Evolutionary conservation across 495 filamentous ascomycete genomes (phyloP).

Genomic region (Tuber brumale): DNA sequence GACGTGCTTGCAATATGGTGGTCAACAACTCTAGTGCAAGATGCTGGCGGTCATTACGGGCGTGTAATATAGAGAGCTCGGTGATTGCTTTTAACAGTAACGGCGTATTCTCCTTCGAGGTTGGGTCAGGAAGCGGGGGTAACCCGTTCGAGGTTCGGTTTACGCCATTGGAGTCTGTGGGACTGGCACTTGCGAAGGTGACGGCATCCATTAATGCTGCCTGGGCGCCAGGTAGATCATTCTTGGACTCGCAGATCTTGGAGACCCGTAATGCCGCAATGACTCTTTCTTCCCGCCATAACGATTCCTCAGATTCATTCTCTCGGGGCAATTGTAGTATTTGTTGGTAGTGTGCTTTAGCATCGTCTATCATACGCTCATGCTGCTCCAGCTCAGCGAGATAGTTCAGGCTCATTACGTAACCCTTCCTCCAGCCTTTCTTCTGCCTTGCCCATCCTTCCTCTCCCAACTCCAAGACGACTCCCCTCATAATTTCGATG

Average conservation of each 20-base stretch:
- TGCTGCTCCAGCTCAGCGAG: slow-evolving; percentile 23
- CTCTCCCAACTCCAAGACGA: slow-evolving; percentile 11
- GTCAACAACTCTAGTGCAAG: slow-evolving; percentile 77
- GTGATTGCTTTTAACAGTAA: slow-evolving; percentile 72
- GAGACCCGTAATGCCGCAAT: slow-evolving; percentile 21
- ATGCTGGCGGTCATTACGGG: slow-evolving; percentile 55
- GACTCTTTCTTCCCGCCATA: slow-evolving; percentile 9
- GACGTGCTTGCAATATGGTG: slow-evolving; percentile 70
- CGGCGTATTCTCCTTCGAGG: slow-evolving; percentile 41
- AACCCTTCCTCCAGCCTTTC: background rate
- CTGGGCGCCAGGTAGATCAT: slow-evolving; percentile 11
- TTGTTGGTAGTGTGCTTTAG: slow-evolving; percentile 5
- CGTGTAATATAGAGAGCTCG: slow-evolving; percentile 68
- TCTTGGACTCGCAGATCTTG: slow-evolving; percentile 19
- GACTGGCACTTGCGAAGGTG: background rate
- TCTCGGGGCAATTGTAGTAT: slow-evolving; percentile 8
- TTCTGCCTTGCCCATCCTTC: background rate
- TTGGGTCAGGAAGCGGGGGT: slow-evolving; percentile 3
- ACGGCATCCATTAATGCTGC: slow-evolving; percentile 18
- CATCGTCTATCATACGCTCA: background rate
- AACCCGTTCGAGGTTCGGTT: background rate
- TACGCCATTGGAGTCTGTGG: background rate
- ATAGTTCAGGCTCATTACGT: background rate
- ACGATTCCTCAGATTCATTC: background rate
- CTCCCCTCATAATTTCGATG: slow-evolving; percentile 6